Percentiles rank a stretch among this genome's conserved stretches.
phyloP scores from a whole-genome alignment of 2,329 filamentous ascomycete genomes.

The Periconia macrospinosa region DNA sequence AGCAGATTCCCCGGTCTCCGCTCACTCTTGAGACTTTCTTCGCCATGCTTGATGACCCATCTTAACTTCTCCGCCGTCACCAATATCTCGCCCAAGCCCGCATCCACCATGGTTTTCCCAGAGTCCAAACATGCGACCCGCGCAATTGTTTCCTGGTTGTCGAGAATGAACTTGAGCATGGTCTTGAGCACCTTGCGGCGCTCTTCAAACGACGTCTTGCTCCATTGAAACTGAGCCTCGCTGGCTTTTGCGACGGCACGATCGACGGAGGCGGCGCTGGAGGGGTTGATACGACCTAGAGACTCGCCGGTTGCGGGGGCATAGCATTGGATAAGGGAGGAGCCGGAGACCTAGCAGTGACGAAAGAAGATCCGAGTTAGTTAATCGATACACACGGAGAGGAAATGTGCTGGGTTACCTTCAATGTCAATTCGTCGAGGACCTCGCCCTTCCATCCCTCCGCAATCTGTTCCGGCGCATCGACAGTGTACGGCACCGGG shows the following conservation, averaged over 20 bases:
- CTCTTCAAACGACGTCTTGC: constrained; percentile 73
- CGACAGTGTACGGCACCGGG: constrained; percentile 62
- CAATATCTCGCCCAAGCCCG: constrained; percentile 89
- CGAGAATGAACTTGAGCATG: constrained; percentile 79
- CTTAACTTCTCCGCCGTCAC: constrained; percentile 91
- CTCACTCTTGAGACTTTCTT: constrained; percentile 73
- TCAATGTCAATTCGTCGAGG: constrained; percentile 64
- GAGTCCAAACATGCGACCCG: constrained; percentile 86
- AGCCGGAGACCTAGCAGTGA: constrained; percentile 56
- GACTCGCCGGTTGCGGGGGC: constrained; percentile 86
- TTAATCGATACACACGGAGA: no score
- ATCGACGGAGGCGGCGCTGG: constrained; percentile 77
- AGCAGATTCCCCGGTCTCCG: constrained; percentile 83
- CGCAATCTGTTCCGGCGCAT: constrained; percentile 63
- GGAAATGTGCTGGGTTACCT: constrained; percentile 43
- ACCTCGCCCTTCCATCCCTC: constrained; percentile 57
- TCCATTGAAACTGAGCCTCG: constrained; percentile 76
- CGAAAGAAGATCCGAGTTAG: no score
- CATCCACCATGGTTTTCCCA: constrained; percentile 95
- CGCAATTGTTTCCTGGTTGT: constrained; percentile 87
- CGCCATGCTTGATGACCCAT: constrained; percentile 92
- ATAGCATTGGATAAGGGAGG: constrained; percentile 77
- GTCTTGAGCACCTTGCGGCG: constrained; percentile 78
- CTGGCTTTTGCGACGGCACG: constrained; percentile 72
- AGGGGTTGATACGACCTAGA: constrained; percentile 77